Evolutionary conservation across 1,139 yeast species (phyloP), one percentile per base, ranked within the genome.

Genomic region (Taiozyma sp.): DNA sequence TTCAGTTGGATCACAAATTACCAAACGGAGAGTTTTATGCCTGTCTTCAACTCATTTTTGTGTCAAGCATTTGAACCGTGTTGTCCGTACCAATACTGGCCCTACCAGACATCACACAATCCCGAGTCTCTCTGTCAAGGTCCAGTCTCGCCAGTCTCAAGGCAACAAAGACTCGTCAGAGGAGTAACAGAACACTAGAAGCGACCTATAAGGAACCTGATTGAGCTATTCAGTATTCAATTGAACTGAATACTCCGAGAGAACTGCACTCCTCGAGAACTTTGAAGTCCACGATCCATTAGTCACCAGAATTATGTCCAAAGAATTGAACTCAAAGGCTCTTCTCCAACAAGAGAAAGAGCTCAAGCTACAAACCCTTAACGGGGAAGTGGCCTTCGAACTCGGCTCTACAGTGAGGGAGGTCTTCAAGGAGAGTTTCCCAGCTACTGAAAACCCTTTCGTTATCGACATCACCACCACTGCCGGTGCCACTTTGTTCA

Each of bases 381-480:
- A 53, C 29, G 53, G 49, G 4, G 68, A 65, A 9, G 56, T 65
- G 32, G 77, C 76, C 2, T 75, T 76, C 74, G 56, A 67, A 44
- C 54, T 76, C 19, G 80, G 80, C 2, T 38, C 50, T 8, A 58
- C 59, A 30, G 75, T 76, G 23, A 63, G 75, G 36, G 57, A 66
- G 10, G 39, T 63, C 71, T 2, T 19, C 46, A 13, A 24, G 40
- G 5, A 16, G 44, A 10, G 55, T 40, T 36, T 51, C 58, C n/a
- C 66, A 32, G 14, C 36, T 7, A 32, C 19, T 7, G 19, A 63
- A 44, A 61, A 72, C 1, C 19, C 45, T 6, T 68, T 74, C 30
- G 73, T 75, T 14, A 70, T 78, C 50, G 78, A 78, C 51, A 69
- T 78, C 51, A 64, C 77, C n/a, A 65, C 73, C 23, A 53, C 70